phyloP scores from a whole-genome alignment of 2,329 filamentous ascomycete species.

The Lecanicillium sp. region DNA sequence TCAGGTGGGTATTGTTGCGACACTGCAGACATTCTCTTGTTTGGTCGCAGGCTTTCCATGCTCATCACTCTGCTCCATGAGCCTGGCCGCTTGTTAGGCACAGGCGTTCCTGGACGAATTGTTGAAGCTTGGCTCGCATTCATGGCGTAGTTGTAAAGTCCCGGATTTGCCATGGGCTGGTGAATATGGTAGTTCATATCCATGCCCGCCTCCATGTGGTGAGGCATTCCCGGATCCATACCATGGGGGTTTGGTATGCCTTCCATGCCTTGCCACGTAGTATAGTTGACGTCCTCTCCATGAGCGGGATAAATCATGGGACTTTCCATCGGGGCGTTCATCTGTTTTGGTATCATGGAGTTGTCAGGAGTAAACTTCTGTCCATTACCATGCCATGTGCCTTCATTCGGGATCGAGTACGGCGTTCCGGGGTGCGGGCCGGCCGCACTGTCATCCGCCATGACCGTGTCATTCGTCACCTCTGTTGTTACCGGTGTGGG shows the following conservation, averaged over 20 bases:
- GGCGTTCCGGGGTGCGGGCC: conserved; percentile 33
- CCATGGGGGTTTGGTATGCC: not conserved
- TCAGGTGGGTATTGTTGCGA: conserved; percentile 19
- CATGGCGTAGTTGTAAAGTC: conserved; percentile 11
- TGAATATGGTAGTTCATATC: conserved; percentile 8
- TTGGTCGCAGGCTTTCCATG: conserved; percentile 27
- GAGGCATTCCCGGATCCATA: conserved; percentile 6
- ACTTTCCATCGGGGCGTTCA: conserved; percentile 14
- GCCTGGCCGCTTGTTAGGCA: conserved; percentile 28
- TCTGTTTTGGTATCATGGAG: conserved; percentile 19
- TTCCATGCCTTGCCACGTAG: conserved; percentile 6
- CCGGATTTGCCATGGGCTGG: conserved; percentile 4
- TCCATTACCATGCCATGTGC: conserved; percentile 27
- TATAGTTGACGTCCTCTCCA: conserved; percentile 6
- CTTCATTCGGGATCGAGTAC: conserved; percentile 30
- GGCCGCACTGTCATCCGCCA: conserved; percentile 23
- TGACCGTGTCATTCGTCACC: conserved; percentile 18
- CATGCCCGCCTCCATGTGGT: conserved; percentile 6
- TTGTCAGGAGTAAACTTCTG: conserved; percentile 30
- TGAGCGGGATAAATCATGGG: conserved; percentile 10
- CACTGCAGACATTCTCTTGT: conserved; percentile 24
- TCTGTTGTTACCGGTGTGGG: conserved; percentile 16
- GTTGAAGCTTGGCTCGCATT: conserved; percentile 17
- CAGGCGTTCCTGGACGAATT: conserved; percentile 27
- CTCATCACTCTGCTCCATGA: conserved; percentile 29